Evolutionary conservation across 257 asterid species (phyloP).

Genomic region (Solanum chmielewskii): DNA sequence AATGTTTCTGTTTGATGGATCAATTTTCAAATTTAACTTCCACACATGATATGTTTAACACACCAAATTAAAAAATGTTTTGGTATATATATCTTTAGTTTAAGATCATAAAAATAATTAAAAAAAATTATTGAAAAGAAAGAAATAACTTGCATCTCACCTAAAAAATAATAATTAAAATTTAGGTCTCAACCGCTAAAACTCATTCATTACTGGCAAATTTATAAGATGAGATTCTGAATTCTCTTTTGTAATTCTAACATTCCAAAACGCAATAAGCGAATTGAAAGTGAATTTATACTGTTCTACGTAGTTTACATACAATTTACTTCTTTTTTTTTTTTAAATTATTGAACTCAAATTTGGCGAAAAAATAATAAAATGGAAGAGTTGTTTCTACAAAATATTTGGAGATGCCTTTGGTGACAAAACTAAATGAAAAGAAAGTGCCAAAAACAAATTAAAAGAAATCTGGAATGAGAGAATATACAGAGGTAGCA

Average conservation of each 20-base stretch:
- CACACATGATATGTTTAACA: too few relatives aligned
- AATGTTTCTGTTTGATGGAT: too few relatives aligned
- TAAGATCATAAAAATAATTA: too few relatives aligned
- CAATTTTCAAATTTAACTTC: too few relatives aligned
- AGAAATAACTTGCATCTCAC: too few relatives aligned
- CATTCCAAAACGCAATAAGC: background rate
- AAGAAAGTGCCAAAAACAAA: background rate
- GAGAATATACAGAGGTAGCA: background rate
- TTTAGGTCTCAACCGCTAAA: background rate
- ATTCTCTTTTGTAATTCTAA: background rate
- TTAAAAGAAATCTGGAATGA: background rate
- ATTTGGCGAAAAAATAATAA: background rate
- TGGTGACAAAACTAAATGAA: background rate
- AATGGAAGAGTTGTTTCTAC: background rate
- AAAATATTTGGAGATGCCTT: background rate
- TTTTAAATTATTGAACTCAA: background rate
- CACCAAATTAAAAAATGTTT: too few relatives aligned
- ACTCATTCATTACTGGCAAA: background rate
- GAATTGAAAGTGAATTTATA: background rate
- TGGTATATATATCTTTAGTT: too few relatives aligned
- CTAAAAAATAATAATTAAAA: too few relatives aligned
- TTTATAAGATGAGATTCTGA: background rate
- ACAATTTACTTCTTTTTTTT: background rate
- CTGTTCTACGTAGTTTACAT: background rate
- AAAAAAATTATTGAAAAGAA: too few relatives aligned